Evolutionary conservation across 768 basidiomycete species (phyloP), one percentile per base, ranked within the genome.

Genomic region (Tricholoma terreum): DNA sequence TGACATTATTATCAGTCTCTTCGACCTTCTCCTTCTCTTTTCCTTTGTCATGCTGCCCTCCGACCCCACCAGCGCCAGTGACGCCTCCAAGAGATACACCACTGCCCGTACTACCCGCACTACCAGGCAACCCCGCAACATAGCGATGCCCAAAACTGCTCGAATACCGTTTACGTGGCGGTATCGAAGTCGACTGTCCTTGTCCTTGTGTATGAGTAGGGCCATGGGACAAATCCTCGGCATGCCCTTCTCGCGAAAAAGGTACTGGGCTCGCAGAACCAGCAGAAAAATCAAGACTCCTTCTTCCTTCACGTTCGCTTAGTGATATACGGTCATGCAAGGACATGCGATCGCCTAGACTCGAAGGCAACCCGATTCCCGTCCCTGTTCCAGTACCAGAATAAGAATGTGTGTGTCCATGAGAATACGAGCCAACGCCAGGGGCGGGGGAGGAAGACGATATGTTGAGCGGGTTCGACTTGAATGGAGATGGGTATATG

Each of bases 71-170:
- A 50, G n/a, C n/a, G n/a, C n/a, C n/a, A n/a, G n/a, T n/a, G n/a
- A n/a, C n/a, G n/a, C 55, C 30, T 3, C 43, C 43, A 22, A 58
- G 55, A 45, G 21, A 57, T 12, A 60, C 56, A 34, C 60, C 67
- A 50, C 68, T 65, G 56, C 65, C 64, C 4, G 62, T 63, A 54
- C 66, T 67, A 3, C 65, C 72, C 31, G 72, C 76, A 53, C 78
- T 80, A 7, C 77, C 73, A 1, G 76, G 67, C 54, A 73, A 68
- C 36, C 70, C 30, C 6, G 77, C 72, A 12, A 74, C 66, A 67
- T 89, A 89, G 43, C 90, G 79, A 68, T 91, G 84, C 9, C 86
- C 84, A 66, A 92, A 92, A 58, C 84, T 88, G 61, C 87, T 89
- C 45, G 86, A 88, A 72, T 90, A 92, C 6, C 88, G 76, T 68